Evolutionary conservation across 305 asterid species (phyloP).

Genomic region (Fraxinus platypoda): DNA sequence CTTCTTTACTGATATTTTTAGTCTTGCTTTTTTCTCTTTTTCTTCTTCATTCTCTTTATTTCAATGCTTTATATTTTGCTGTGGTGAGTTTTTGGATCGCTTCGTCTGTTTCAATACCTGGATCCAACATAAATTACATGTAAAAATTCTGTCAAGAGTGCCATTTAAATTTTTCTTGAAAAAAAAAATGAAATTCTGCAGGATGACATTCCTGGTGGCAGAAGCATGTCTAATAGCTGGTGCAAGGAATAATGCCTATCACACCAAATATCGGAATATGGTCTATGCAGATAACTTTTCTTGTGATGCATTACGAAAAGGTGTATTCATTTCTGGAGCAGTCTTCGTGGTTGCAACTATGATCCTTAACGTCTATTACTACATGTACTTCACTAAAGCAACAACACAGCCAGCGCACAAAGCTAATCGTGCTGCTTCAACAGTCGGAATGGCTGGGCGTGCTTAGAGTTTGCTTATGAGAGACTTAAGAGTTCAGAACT

Average conservation of each 20-base stretch:
- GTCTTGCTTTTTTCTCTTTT: not conserved
- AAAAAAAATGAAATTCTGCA: constrained; percentile 24
- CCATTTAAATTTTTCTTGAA: not conserved
- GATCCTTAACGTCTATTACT: constrained; percentile 76
- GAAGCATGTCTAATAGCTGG: constrained; percentile 82
- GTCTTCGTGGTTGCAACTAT: constrained; percentile 75
- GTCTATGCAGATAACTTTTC: constrained; percentile 62
- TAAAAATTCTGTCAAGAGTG: not conserved
- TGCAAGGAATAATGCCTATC: constrained; percentile 54
- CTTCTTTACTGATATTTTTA: not conserved
- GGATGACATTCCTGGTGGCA: constrained; percentile 68
- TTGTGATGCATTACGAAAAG: constrained; percentile 76
- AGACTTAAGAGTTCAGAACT: not conserved
- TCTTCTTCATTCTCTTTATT: not conserved
- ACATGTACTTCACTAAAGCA: constrained; percentile 79
- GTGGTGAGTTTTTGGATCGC: not conserved
- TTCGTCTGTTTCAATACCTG: not conserved
- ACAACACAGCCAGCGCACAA: constrained; percentile 55
- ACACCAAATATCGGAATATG: constrained; percentile 70
- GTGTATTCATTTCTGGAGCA: constrained; percentile 88
- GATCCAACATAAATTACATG: not conserved
- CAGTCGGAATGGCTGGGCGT: constrained; percentile 60
- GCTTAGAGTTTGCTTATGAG: constrained; percentile 30
- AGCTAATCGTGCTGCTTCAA: constrained; percentile 44
- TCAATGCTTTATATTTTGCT: not conserved